These are phyloP conservation scores for Aspergillus sp. DNA, from an alignment of 2,329 filamentous ascomycete species.

Conservation along the genomic window DNA sequence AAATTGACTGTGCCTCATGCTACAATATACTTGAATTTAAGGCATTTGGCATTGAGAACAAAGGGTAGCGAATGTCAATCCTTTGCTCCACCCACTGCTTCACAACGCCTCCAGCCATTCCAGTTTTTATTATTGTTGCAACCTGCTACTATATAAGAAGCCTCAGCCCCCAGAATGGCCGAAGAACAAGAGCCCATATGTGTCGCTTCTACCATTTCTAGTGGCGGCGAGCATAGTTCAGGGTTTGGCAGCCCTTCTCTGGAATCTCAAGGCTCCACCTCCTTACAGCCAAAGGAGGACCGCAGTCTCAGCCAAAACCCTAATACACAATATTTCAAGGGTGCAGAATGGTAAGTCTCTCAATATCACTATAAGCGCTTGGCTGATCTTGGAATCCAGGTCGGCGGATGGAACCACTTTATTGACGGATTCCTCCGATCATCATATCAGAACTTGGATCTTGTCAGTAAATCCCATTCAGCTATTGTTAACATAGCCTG, in stretches of 20 bases:
- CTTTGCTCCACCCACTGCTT: no score
- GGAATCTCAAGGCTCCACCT: not conserved
- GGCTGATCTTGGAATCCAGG: conserved; percentile 32
- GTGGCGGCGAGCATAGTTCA: not conserved
- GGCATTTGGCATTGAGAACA: no score
- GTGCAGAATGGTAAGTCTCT: conserved; percentile 46
- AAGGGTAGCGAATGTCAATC: no score
- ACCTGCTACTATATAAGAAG: no score
- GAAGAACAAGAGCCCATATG: conserved; percentile 25
- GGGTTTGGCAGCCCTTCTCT: not conserved
- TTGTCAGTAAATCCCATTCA: conserved; percentile 42
- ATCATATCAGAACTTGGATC: conserved; percentile 56
- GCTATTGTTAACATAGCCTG: conserved; percentile 6
- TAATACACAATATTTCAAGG: conserved; percentile 47
- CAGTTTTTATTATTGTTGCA: no score
- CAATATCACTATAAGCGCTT: not conserved
- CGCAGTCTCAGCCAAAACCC: not conserved
- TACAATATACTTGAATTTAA: no score
- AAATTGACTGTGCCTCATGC: no score
- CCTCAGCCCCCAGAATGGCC: conserved; percentile 13
- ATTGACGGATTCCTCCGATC: conserved; percentile 55
- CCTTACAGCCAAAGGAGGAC: no score
- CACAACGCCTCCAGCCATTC: no score
- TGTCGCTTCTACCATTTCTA: conserved; percentile 28
- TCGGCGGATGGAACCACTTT: conserved; percentile 60